phyloP scores from a whole-genome alignment of 352 stramenopile species.

The Pythium diclinum region DNA sequence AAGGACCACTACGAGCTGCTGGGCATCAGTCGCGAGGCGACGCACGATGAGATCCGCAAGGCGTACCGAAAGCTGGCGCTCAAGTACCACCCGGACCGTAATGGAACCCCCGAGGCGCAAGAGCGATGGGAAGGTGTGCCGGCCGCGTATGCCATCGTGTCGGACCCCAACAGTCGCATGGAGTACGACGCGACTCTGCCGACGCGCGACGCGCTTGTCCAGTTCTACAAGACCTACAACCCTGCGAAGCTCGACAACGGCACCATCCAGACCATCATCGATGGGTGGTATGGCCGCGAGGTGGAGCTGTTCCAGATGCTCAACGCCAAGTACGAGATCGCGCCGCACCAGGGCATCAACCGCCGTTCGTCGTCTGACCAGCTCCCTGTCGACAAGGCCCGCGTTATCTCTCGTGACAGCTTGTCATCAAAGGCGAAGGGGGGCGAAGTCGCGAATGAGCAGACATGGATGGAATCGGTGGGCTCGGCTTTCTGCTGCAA shows the following conservation, averaged over 20 bases:
- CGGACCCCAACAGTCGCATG: conserved; percentile 70
- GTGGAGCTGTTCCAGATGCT: conserved; percentile 88
- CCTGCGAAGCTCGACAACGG: conserved; percentile 80
- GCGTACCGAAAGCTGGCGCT: conserved; percentile 87
- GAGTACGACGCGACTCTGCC: conserved; percentile 78
- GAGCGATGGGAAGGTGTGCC: conserved; percentile 77
- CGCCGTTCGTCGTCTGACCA: conserved; percentile 36
- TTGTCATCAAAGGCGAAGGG: conserved; percentile 54
- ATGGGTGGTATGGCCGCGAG: conserved; percentile 80
- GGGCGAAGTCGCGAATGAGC: conserved; percentile 43
- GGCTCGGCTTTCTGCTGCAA: conserved; percentile 74
- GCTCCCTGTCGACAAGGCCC: conserved; percentile 53
- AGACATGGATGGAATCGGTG: conserved; percentile 54
- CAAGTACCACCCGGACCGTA: conserved; percentile 91
- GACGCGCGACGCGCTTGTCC: conserved; percentile 71
- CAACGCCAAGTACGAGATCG: conserved; percentile 83
- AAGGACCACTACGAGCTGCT: conserved; percentile 82
- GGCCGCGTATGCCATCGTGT: conserved; percentile 70
- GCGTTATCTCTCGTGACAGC: conserved; percentile 59
- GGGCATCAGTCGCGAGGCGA: conserved; percentile 47
- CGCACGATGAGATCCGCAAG: conserved; percentile 90
- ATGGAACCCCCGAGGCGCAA: conserved; percentile 70
- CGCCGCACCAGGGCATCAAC: conserved; percentile 67
- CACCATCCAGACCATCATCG: conserved; percentile 85
- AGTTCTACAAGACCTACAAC: conserved; percentile 85